Evolutionary conservation across 1,284 basidiomycete genomes (phyloP).

Genomic region (Tetrapyrgos nigripes): DNA sequence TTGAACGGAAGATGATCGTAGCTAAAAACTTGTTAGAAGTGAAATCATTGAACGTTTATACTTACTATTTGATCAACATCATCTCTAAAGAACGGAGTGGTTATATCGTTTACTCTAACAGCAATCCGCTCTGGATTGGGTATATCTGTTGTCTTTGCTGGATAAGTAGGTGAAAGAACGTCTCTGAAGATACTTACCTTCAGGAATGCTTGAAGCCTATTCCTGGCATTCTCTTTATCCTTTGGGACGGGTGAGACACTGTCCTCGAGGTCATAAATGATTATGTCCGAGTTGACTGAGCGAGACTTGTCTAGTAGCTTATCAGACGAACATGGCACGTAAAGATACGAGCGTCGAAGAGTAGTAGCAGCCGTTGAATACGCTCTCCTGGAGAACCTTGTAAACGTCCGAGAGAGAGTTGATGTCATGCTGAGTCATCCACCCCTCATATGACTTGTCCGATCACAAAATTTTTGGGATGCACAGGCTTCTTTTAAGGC

Average conservation of each 20-base stretch:
- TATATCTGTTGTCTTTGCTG: conserved; percentile 34
- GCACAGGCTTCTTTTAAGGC: conserved; percentile 1
- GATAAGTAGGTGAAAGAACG: not conserved
- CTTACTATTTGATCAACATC: conserved; percentile 73
- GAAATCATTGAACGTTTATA: not conserved
- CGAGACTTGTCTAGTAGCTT: conserved; percentile 85
- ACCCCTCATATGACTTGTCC: no score
- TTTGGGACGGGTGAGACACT: conserved; percentile 68
- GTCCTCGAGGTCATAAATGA: conserved; percentile 90
- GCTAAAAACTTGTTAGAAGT: conserved; percentile 39
- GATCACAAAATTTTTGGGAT: conserved; percentile 7
- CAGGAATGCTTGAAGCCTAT: conserved; percentile 64
- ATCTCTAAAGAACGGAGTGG: conserved; percentile 71
- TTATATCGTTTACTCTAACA: conserved; percentile 80
- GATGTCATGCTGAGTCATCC: not conserved
- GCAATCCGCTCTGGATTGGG: conserved; percentile 64
- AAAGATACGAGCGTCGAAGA: conserved; percentile 67
- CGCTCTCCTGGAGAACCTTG: not conserved
- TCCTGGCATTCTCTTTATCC: conserved; percentile 71
- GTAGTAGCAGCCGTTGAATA: not conserved
- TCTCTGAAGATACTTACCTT: conserved; percentile 43
- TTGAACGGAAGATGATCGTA: conserved; percentile 52
- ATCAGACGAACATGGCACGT: conserved; percentile 80
- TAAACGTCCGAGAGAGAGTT: not conserved
- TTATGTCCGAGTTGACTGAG: conserved; percentile 72